A percentile compares a stretch with the other conserved stretches of the same genome.
These are phyloP conservation scores for Yamadazyma kanchanaburiensis DNA, from an alignment of 1,139 yeast genomes.

Conservation along the genomic window DNA sequence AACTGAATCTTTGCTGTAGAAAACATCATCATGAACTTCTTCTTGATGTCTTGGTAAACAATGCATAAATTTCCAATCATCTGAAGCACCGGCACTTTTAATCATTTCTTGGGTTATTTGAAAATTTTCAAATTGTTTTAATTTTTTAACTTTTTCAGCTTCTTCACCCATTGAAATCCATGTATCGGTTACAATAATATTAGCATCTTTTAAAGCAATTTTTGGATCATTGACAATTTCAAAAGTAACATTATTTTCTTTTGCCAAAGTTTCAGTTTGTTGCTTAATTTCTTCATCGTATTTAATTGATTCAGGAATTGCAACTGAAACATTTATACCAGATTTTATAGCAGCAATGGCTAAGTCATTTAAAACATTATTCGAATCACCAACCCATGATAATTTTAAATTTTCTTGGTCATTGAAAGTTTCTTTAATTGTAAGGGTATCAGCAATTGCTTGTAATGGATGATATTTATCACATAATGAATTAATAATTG, in stretches of 20 bases:
- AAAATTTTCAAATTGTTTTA: constrained; percentile 81
- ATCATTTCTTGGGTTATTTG: constrained; percentile 75
- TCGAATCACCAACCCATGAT: constrained; percentile 96
- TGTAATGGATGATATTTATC: constrained; percentile 93
- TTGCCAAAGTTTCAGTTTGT: constrained; percentile 53
- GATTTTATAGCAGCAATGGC: constrained; percentile 85
- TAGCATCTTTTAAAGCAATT: constrained; percentile 67
- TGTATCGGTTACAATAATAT: constrained; percentile 92
- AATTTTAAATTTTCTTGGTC: constrained; percentile 62
- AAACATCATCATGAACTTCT: constrained; percentile 91
- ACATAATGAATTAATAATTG: constrained; percentile 90
- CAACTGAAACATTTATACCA: constrained; percentile 80
- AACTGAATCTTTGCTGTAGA: constrained; percentile 76
- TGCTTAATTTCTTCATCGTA: constrained; percentile 56
- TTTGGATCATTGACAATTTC: constrained; percentile 71
- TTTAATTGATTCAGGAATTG: constrained; percentile 74
- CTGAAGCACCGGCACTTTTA: constrained; percentile 50
- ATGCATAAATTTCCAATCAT: constrained; percentile 90
- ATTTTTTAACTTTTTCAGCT: constrained; percentile 62
- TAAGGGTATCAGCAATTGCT: constrained; percentile 86
- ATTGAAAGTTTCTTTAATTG: constrained; percentile 77
- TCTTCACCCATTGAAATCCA: constrained; percentile 99
- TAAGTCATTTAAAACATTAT: constrained; percentile 91
- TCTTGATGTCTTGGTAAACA: constrained; percentile 94
- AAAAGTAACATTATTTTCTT: constrained; percentile 51